Percentiles rank a stretch among this genome's conserved stretches.
Conservation (phyloP, 345 rosid genomes). For the Eucalyptus coolabah region DNA sequence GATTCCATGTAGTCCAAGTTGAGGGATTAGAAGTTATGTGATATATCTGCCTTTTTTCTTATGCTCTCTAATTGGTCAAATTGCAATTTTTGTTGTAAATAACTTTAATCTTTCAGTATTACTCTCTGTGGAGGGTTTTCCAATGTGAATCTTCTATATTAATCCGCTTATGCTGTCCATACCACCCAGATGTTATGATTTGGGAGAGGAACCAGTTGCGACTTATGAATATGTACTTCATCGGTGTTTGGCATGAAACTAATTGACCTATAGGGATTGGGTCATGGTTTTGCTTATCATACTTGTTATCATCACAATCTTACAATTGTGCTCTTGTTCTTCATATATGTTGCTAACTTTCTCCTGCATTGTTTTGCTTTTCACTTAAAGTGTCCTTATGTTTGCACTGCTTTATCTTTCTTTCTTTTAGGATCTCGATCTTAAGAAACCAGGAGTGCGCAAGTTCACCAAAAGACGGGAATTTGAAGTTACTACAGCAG, state of each 20-base stretch:
- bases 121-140: not conserved
- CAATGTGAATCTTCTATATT: not conserved
- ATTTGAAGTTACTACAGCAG: slow-evolving; percentile 45
- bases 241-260: not conserved
- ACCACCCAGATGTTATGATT: not conserved
- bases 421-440: slow-evolving; percentile 39
- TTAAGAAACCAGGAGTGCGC: slow-evolving; percentile 25
- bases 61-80: not conserved
- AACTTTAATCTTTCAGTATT: not conserved
- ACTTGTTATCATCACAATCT: not conserved
- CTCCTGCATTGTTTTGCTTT: not conserved
- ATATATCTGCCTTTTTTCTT: not conserved
- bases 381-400: not conserved
- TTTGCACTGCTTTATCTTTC: not conserved
- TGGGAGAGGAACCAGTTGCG: not conserved
- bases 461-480: slow-evolving; percentile 8
- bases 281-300: not conserved
- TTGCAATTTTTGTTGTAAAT: not conserved
- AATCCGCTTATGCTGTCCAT: not conserved
- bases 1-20: not conserved
- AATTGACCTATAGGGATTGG: not conserved
- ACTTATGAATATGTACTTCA: not conserved
- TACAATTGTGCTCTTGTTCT: not conserved
- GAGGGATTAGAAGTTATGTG: not conserved
- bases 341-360: not conserved